Conservation (phyloP, 2,329 filamentous ascomycete species). For the Parafenestella ontariensis region DNA sequence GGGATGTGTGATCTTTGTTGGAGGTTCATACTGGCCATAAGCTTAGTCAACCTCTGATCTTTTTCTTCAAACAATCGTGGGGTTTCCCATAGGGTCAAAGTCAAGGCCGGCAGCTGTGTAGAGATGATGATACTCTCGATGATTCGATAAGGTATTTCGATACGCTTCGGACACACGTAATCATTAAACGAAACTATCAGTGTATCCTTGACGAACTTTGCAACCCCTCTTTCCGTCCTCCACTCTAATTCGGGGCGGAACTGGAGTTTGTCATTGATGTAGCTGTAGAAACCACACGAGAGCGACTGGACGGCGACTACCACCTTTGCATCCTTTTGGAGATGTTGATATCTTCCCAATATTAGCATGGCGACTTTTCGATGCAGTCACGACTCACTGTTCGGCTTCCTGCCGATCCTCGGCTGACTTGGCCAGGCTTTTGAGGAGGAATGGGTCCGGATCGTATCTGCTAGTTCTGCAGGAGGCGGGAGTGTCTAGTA, state of each 20-base stretch:
- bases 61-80: not conserved
- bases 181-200: not conserved
- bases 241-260: not conserved
- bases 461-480: not conserved
- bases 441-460: not conserved
- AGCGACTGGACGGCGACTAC: not conserved
- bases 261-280: not conserved
- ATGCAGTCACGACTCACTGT: not conserved
- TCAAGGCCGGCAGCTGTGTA: not conserved
- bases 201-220: not conserved
- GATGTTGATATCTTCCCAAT: not conserved
- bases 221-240: not conserved
- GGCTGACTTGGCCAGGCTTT: not conserved
- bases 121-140: not conserved
- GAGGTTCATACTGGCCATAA: not conserved
- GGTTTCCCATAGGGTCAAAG: not conserved
- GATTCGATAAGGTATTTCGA: not conserved
- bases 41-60: not conserved
- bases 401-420: not conserved
- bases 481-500: not conserved
- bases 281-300: not conserved
- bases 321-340: not conserved
- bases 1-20: not conserved
- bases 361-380: not conserved
- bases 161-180: not conserved